Conservation (phyloP, 345 rosid genomes). For the Pugionium cornutum region DNA sequence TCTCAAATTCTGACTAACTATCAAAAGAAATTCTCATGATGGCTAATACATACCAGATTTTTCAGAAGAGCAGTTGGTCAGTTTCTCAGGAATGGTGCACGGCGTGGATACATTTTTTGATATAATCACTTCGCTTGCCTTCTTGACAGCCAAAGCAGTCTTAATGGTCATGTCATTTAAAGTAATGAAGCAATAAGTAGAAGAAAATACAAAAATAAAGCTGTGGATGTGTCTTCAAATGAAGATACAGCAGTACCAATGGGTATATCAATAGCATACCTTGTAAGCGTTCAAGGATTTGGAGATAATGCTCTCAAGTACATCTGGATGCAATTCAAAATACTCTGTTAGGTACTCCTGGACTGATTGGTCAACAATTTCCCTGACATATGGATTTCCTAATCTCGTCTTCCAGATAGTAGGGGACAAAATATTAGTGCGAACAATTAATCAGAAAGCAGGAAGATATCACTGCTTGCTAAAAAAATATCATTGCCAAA, state of each 20-base stretch:
- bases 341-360: conserved; percentile 82
- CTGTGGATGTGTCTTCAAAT: neutral
- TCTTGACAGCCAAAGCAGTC: conserved; percentile 91
- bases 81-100: conserved; percentile 78
- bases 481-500: conserved; percentile 2
- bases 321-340: conserved; percentile 91
- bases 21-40: neutral
- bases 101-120: conserved; percentile 71
- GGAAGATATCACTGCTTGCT: neutral
- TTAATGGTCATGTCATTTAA: conserved; percentile 28
- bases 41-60: conserved; percentile 59
- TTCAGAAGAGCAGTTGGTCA: conserved; percentile 83
- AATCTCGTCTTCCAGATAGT: conserved; percentile 70
- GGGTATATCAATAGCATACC: conserved; percentile 48
- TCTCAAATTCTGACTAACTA: neutral
- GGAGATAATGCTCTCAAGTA: conserved; percentile 78
- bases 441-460: neutral
- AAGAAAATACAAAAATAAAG: neutral
- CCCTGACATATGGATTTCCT: conserved; percentile 93
- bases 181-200: neutral
- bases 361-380: conserved; percentile 85
- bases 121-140: conserved; percentile 75
- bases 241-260: conserved; percentile 10
- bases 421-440: conserved; percentile 32
- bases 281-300: conserved; percentile 80